Base-by-base conservation (phyloP, 176 grass and related monocot species). In the Poa pratensis region DNA sequence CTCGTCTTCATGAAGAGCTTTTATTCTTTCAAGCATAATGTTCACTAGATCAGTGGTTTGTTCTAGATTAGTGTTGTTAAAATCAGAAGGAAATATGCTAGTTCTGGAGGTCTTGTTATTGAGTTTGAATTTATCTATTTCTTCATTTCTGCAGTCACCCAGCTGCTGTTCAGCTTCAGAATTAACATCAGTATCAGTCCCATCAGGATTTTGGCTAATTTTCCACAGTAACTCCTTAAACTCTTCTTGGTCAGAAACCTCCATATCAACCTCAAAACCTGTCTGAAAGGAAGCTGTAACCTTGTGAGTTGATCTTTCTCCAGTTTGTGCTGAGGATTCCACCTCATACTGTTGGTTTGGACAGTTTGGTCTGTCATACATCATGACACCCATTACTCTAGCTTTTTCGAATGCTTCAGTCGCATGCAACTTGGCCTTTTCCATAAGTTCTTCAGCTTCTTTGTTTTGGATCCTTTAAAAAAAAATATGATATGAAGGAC, bases 191-290 rank as follows among this genome's bases (percentile, higher is more conserved):
- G n/a, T 82, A 59, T 84, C 84, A 72, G 81, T 66, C 11, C 75
- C 64, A 82, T 94, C 86, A 75, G 94, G 96, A 86, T 99, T 96
- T 78, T 99, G 93, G 79, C 67, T 94, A 65, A 99, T 96, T 91
- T 94, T 99, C 87, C 59, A 63, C 45, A 92, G 54, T 22, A 96
- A 53, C 34, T 90, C 90, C 65, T 90, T 92, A 78, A 88, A 96
- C 65, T 99, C 92, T 78, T 91, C 94, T 90, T 91, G 90, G 59
- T 85, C 82, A 35, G 93, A 75, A 35, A 99, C 96, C 62, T 96
- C 93, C 66, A 93, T 92, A 77, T 99, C 91, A 78, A 99, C 90
- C 75, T 99, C 91, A 79, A 96, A 99, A 74, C 84, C 88, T 79
- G 94, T 99, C 68, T 99, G 93, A 79, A 99, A 99, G 46, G 91